A percentile compares a stretch with the other conserved stretches of the same genome.
These are phyloP conservation scores for Flaveria sonorensis DNA, from an alignment of 129 eudicot species.

Conservation along the genomic window DNA sequence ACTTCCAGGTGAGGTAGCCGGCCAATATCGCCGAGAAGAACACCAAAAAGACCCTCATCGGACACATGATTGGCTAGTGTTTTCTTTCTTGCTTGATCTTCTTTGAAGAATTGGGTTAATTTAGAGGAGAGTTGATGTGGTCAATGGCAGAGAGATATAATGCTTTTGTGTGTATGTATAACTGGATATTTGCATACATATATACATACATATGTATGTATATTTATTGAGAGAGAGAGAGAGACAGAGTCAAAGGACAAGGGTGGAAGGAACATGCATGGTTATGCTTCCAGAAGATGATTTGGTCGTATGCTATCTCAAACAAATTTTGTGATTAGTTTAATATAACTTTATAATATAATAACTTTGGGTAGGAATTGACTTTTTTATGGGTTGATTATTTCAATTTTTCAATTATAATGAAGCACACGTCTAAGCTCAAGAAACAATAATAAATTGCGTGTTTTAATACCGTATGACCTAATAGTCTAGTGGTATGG, in stretches of 20 bases:
- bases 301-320: constrained; percentile 3
- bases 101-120: constrained; percentile 2
- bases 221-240: too few species aligned
- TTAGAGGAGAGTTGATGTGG: background rate
- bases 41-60: constrained; percentile 22
- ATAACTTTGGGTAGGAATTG: constrained; percentile 8
- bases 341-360: background rate
- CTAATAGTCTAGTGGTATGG: background rate
- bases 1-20: constrained; percentile 20
- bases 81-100: constrained; percentile 11
- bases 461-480: too few species aligned
- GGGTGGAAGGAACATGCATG: background rate
- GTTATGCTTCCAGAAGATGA: constrained; percentile 13
- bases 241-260: background rate
- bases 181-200: background rate
- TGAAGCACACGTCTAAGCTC: constrained; percentile 5
- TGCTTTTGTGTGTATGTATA: background rate
- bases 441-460: background rate
- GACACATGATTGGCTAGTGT: constrained; percentile 11
- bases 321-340: background rate
- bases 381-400: constrained; percentile 6
- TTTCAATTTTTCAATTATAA: background rate
- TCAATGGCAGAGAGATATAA: constrained; percentile 12
- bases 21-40: constrained; percentile 21
- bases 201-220: background rate